Evolutionary conservation across 257 asterid species (phyloP).

Genomic region (Solanum okadae): DNA sequence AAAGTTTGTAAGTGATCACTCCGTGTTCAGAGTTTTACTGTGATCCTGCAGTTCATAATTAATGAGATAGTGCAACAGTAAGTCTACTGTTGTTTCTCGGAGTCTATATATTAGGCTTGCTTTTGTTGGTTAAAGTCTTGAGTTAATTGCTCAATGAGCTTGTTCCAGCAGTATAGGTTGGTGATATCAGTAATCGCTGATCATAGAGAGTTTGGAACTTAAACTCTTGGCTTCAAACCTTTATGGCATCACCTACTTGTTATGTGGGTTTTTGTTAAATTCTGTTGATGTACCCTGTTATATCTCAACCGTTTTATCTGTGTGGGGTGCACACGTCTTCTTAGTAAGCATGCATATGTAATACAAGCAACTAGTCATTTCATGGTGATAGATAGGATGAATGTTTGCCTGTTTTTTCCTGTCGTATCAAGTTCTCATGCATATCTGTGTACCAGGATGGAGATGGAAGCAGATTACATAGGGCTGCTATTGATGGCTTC

Average conservation of each 20-base stretch:
- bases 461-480: slow-evolving; percentile 91
- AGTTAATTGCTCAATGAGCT: neutral
- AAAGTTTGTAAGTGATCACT: neutral
- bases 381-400: neutral
- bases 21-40: neutral
- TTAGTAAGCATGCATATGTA: neutral
- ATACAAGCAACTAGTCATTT: neutral
- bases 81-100: neutral
- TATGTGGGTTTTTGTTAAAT: neutral
- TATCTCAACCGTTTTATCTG: neutral
- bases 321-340: neutral
- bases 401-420: neutral
- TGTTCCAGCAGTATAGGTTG: neutral
- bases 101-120: neutral
- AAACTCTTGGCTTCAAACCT: neutral
- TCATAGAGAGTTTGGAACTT: neutral
- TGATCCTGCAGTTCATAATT: neutral
- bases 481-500: slow-evolving; percentile 72
- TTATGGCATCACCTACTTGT: neutral
- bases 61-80: neutral
- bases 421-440: neutral
- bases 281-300: neutral
- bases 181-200: neutral
- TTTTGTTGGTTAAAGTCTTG: neutral
- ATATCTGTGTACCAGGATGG: slow-evolving; percentile 48